Evolutionary conservation across 306 rosid genomes (phyloP), one percentile per base, ranked within the genome.

Genomic region (Prunus mira): DNA sequence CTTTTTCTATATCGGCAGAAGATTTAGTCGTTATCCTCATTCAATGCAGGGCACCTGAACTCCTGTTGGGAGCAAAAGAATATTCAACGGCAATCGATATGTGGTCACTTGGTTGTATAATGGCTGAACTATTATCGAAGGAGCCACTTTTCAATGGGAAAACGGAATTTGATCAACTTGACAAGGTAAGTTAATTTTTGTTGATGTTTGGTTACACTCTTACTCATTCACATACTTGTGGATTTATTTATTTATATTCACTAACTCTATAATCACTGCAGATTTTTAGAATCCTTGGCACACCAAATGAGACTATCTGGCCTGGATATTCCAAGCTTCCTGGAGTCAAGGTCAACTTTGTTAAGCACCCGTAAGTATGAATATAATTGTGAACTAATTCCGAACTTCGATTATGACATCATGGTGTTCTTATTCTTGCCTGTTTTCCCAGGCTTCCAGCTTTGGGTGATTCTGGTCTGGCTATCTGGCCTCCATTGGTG

Each of bases 381-480:
- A 72, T 24, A 71, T 80, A 32, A 78, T 84, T 80, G 12, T 60
- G 22, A 54, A 67, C 72, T 83, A 73, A 73, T 75, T 54, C 25
- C 75, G 49, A 70, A 75, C 64, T 80, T 73, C 69, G 62, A 24
- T 45, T 65, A 47, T 73, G 79, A 81, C 71, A 82, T 79, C 83
- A 72, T 58, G 78, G 80, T 79, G 78, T 89, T 87, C 96, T 90
- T 90, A 92, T 90, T 76, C 79, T 78, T 84, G 89, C 93, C 89
- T 92, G 93, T 95, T 95, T 94, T 95, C 97, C 93, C 98, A 95
- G 98, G 97, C 98, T 92, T 90, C 96, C 97, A 89, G 91, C 97
- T 92, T 85, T 95, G 92, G 97, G 97, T 95, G 97, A 91, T 90
- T 90, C 97, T 95, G 91, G 87, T 87, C 89, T 88, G 89, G 91